phyloP scores from a whole-genome alignment of 306 rosid species.

The Cotoneaster glaucophyllus region DNA sequence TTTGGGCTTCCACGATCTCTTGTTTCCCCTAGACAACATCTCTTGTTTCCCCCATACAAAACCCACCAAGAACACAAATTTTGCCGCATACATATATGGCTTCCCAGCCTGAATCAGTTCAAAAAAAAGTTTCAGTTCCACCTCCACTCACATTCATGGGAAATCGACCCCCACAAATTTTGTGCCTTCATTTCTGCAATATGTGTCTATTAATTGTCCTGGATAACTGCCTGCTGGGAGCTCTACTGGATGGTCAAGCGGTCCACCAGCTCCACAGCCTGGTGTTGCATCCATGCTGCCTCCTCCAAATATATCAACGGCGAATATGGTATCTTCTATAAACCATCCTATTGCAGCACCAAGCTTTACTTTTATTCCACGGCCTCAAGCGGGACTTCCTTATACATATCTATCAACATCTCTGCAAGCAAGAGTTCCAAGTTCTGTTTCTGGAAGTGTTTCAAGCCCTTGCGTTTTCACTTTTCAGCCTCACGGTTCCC shows the following conservation, averaged over 20 bases:
- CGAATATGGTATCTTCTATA: slow-evolving; percentile 13
- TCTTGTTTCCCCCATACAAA: slow-evolving; percentile 32
- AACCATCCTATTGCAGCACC: slow-evolving; percentile 18
- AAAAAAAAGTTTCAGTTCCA: slow-evolving; percentile 37
- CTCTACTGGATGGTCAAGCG: neutral
- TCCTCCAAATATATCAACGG: slow-evolving; percentile 32
- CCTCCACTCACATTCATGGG: slow-evolving; percentile 33
- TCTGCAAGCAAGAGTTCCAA: slow-evolving; percentile 49
- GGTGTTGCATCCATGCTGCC: slow-evolving; percentile 34
- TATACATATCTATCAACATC: slow-evolving; percentile 27
- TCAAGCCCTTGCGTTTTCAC: slow-evolving; percentile 55
- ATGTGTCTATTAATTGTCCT: too few relatives aligned
- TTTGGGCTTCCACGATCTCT: slow-evolving; percentile 52
- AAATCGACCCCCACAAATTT: slow-evolving; percentile 35
- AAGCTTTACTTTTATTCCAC: slow-evolving; percentile 25
- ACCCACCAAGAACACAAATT: slow-evolving; percentile 24
- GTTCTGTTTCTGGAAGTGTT: slow-evolving; percentile 33
- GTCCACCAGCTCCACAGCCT: slow-evolving; percentile 17
- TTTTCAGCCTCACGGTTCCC: slow-evolving; percentile 53
- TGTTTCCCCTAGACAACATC: slow-evolving; percentile 36
- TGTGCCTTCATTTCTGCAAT: slow-evolving; percentile 39
- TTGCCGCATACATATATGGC: slow-evolving; percentile 39
- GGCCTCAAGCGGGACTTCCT: slow-evolving; percentile 40
- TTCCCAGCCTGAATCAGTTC: slow-evolving; percentile 36
- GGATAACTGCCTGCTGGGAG: too few relatives aligned